These are phyloP conservation scores for Tillandsia fasciculata DNA, from an alignment of 176 grass and related monocot genomes.

Conservation along the genomic window DNA sequence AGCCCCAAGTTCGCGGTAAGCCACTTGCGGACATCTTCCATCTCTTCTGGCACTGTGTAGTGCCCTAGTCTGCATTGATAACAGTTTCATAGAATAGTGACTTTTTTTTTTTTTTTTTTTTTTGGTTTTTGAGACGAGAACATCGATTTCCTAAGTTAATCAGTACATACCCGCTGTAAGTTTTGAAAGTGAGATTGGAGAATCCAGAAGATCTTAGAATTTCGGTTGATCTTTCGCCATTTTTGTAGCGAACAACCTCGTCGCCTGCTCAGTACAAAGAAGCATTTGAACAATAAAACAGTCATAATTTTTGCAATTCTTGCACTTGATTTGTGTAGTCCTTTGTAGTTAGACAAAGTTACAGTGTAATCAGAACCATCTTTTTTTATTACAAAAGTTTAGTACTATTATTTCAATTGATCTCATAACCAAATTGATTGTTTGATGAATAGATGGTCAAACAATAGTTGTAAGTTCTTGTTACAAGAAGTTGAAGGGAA, in stretches of 20 bases:
- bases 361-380: too few species aligned
- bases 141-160: not conserved
- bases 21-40: conserved; percentile 91
- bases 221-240: conserved; percentile 67
- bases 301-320: not conserved
- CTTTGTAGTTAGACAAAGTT: too few species aligned
- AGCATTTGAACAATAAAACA: not conserved
- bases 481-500: not conserved
- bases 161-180: conserved; percentile 61
- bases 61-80: conserved; percentile 60
- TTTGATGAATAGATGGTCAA: too few species aligned
- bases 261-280: conserved; percentile 42
- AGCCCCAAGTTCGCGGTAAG: conserved; percentile 58
- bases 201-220: conserved; percentile 58
- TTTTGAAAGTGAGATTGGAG: conserved; percentile 43
- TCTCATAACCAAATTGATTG: too few species aligned
- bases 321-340: too few species aligned
- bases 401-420: too few species aligned
- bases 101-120: not conserved
- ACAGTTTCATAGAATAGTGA: not conserved
- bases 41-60: conserved; percentile 91
- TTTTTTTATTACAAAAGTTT: too few species aligned
- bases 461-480: too few species aligned
- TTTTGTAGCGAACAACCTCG: conserved; percentile 68
- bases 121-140: not conserved